phyloP scores from a whole-genome alignment of 495 filamentous ascomycete species.

The Aspergillus olivimuriae region DNA sequence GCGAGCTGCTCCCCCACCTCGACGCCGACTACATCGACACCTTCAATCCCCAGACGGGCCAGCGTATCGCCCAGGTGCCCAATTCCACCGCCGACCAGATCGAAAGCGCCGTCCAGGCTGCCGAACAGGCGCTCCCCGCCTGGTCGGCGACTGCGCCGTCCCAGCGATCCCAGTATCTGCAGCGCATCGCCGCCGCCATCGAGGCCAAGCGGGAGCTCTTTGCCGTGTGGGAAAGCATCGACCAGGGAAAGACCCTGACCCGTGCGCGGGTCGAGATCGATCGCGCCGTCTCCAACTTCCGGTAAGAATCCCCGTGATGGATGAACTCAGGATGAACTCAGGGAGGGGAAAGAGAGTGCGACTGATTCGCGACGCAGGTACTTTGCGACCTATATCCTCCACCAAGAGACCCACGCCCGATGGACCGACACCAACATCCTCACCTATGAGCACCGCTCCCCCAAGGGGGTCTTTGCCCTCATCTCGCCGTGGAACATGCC shows the following conservation, averaged over 20 bases:
- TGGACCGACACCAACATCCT: conserved; percentile 7
- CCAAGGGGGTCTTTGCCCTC: conserved; percentile 13
- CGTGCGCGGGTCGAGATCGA: conserved; percentile 16
- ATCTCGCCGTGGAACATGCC: conserved; percentile 22
- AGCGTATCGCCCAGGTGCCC: conserved; percentile 6
- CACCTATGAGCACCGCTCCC: conserved; percentile 17
- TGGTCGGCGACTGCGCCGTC: conserved; percentile 11
- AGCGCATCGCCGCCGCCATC: conserved; percentile 8
- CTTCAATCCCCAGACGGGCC: conserved; percentile 12
- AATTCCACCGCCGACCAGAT: conserved; percentile 6
- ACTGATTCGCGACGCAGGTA: too few species aligned
- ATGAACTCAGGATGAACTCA: too few species aligned
- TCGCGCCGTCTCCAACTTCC: conserved; percentile 16
- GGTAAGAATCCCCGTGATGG: conserved; percentile 6
- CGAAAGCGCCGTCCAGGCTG: conserved; percentile 9
- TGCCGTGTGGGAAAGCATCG: conserved; percentile 16
- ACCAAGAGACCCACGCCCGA: conserved; percentile 14
- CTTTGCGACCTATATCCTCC: conserved; percentile 16
- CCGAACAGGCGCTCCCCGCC: conserved; percentile 9
- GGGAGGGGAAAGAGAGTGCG: too few species aligned
- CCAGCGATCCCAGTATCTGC: conserved; percentile 9
- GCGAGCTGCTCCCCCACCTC: conserved; percentile 1
- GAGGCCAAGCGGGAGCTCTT: conserved; percentile 11
- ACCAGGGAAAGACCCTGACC: conserved; percentile 14
- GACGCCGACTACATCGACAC: conserved; percentile 8